Conservation (phyloP, 2,329 filamentous ascomycete genomes). For the Chaetomium olivaceum region DNA sequence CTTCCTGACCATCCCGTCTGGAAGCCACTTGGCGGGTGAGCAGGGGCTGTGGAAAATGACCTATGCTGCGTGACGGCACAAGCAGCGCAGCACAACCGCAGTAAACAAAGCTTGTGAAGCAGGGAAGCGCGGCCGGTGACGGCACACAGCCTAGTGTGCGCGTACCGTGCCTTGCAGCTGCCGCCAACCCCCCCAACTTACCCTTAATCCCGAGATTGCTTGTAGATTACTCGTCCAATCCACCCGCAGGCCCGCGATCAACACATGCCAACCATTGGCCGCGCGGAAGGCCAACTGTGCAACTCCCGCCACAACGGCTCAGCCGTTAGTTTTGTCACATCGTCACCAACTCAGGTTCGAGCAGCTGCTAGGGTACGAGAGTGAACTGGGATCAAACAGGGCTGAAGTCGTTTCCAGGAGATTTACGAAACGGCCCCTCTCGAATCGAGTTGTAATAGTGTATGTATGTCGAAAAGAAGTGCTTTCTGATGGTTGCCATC, state of each 20-base stretch:
- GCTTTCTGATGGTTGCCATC: neutral
- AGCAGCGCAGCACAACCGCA: slow-evolving; percentile 8
- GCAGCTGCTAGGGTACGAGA: neutral
- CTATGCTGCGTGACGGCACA: slow-evolving; percentile 5
- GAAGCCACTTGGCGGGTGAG: neutral
- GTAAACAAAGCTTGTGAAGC: slow-evolving; percentile 14
- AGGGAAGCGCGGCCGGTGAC: neutral
- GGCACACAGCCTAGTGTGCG: neutral
- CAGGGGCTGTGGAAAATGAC: neutral
- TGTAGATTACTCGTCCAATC: neutral
- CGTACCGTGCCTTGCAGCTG: slow-evolving; percentile 13
- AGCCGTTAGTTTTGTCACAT: neutral
- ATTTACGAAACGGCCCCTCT: neutral
- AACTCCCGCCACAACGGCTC: slow-evolving; percentile 10
- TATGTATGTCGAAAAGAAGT: neutral
- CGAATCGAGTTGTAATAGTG: neutral
- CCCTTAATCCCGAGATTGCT: slow-evolving; percentile 9
- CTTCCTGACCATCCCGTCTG: neutral
- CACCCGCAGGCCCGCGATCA: neutral
- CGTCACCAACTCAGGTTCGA: neutral
- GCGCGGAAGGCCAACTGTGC: neutral
- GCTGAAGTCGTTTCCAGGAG: neutral
- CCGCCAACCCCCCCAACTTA: neutral
- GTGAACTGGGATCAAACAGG: neutral
- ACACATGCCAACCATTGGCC: slow-evolving; percentile 8